Evolutionary conservation across 2,329 filamentous ascomycete species (phyloP).

Genomic region (Aspergillus spinulosporus): DNA sequence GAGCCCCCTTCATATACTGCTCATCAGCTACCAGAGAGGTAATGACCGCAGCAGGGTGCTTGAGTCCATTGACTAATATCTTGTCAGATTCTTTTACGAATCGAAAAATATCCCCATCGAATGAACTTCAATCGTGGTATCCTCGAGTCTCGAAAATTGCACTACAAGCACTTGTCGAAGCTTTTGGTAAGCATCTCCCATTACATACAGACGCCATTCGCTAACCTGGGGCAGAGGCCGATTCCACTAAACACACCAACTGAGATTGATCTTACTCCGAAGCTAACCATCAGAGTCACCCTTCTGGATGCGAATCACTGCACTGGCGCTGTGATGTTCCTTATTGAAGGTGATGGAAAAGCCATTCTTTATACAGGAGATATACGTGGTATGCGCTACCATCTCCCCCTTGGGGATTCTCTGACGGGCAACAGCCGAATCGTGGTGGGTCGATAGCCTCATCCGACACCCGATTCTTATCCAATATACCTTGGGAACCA

Average conservation of each 20-base stretch:
- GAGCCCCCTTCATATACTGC: constrained; percentile 85
- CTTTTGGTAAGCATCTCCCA: constrained; percentile 61
- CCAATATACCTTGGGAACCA: constrained; percentile 68
- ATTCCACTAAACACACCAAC: constrained; percentile 81
- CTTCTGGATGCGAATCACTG: constrained; percentile 92
- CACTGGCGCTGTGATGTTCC: constrained; percentile 85
- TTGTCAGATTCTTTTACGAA: constrained; percentile 65
- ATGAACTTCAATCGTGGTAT: constrained; percentile 79
- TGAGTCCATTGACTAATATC: neutral
- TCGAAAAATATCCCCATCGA: constrained; percentile 76
- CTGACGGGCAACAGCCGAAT: constrained; percentile 56
- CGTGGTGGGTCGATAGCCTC: constrained; percentile 79
- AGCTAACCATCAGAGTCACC: constrained; percentile 72
- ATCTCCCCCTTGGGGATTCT: constrained; percentile 1
- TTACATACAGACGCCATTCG: too few species aligned
- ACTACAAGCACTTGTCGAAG: constrained; percentile 73
- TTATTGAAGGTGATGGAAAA: constrained; percentile 72
- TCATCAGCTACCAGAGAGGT: constrained; percentile 77
- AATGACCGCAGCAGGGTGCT: constrained; percentile 2
- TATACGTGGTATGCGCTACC: constrained; percentile 57
- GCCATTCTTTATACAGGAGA: constrained; percentile 88
- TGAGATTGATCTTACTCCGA: constrained; percentile 69
- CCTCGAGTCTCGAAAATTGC: constrained; percentile 70
- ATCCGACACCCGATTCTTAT: constrained; percentile 70
- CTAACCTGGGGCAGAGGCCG: constrained; percentile 60